phyloP scores from a whole-genome alignment of 306 rosid genomes.

The Sicyos edulis region DNA sequence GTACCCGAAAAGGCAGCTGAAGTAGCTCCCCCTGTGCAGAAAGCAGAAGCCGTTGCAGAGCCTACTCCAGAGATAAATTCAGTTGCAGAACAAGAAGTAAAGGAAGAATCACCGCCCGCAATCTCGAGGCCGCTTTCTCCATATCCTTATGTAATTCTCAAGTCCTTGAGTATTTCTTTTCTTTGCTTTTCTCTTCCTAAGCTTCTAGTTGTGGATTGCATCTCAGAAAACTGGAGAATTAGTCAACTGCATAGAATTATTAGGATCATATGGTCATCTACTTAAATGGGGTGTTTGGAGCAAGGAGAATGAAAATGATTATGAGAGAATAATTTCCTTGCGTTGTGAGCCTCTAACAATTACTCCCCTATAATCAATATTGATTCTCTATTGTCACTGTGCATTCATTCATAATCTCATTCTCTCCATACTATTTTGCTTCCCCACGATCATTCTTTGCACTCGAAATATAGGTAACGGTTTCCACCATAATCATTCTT shows the following conservation, averaged over 20 bases:
- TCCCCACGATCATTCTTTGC: too few relatives aligned
- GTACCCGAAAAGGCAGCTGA: constrained; percentile 39
- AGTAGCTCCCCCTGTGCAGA: constrained; percentile 34
- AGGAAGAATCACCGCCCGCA: constrained; percentile 48
- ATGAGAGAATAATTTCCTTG: too few relatives aligned
- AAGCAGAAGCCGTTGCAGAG: constrained; percentile 29
- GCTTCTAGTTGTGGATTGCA: constrained; percentile 18
- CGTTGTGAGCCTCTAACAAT: neutral
- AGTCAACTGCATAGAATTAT: neutral
- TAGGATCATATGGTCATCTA: neutral
- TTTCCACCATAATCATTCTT: too few relatives aligned
- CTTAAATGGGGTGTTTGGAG: neutral
- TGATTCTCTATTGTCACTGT: too few relatives aligned
- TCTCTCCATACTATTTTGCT: too few relatives aligned
- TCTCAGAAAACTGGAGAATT: neutral
- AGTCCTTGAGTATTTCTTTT: neutral
- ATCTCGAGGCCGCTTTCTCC: constrained; percentile 70
- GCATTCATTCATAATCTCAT: too few relatives aligned
- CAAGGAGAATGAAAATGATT: too few relatives aligned
- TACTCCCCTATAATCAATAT: neutral
- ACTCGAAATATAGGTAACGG: too few relatives aligned
- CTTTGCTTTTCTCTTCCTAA: neutral
- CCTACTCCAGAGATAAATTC: constrained; percentile 52
- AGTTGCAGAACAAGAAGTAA: constrained; percentile 51
- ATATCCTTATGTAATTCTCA: constrained; percentile 56